These are phyloP conservation scores for Volvox africanus DNA, from an alignment of 139 green algal species.

Conservation along the genomic window DNA sequence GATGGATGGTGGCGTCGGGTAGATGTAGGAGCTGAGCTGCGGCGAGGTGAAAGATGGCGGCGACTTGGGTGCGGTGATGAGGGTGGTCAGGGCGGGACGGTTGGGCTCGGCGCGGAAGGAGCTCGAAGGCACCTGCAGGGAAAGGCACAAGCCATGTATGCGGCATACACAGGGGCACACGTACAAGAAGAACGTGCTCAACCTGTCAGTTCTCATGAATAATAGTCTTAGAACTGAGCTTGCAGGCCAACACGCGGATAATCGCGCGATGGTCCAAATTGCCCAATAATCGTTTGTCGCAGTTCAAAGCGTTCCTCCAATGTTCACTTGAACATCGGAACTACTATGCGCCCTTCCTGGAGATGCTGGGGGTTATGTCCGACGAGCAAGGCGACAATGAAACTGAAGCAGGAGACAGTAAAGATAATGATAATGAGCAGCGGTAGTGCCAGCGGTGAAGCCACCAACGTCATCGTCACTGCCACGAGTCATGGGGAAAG, in stretches of 20 bases:
- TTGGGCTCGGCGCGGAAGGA: neutral
- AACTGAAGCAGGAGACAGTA: too few relatives aligned
- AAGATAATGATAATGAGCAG: too few relatives aligned
- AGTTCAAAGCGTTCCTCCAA: slow-evolving; percentile 62
- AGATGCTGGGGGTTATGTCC: slow-evolving; percentile 36
- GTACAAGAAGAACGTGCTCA: too few relatives aligned
- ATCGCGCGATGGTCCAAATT: too few relatives aligned
- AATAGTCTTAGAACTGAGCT: too few relatives aligned
- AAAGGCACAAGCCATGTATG: neutral
- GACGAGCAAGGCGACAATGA: slow-evolving; percentile 5
- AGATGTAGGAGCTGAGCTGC: slow-evolving; percentile 71
- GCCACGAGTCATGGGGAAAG: too few relatives aligned
- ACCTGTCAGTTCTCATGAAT: too few relatives aligned
- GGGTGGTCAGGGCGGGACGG: neutral
- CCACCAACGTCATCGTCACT: too few relatives aligned
- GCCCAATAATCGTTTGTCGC: neutral
- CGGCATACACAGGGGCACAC: too few relatives aligned
- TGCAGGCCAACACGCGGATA: too few relatives aligned
- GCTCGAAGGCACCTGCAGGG: neutral
- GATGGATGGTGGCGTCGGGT: slow-evolving; percentile 73
- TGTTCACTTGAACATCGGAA: slow-evolving; percentile 44
- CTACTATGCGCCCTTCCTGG: slow-evolving; percentile 59
- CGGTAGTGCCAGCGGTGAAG: too few relatives aligned
- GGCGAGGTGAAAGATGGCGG: neutral
- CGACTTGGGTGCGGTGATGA: neutral